Evolutionary conservation across 202 grass and related monocot species (phyloP).

Genomic region (Setaria viridis): DNA sequence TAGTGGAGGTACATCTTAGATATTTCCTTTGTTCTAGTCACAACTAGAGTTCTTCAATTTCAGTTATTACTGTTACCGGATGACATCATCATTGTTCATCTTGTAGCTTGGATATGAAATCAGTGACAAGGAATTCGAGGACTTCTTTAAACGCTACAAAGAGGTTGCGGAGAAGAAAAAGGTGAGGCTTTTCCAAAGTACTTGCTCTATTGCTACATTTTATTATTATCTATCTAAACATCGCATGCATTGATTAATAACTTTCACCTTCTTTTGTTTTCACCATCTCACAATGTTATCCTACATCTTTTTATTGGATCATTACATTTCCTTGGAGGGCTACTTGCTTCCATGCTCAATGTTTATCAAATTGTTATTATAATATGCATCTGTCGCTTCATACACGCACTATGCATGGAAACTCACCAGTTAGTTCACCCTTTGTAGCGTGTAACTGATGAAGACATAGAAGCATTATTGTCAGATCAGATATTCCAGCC

Average conservation of each 20-base stretch:
- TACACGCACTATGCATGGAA: conserved; percentile 23
- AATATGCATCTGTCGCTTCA: background rate
- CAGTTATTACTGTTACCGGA: conserved; percentile 9
- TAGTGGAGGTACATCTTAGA: conserved; percentile 70
- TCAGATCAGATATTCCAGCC: conserved; percentile 97
- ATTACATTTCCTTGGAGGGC: background rate
- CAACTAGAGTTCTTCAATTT: background rate
- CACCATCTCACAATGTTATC: background rate
- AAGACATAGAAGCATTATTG: conserved; percentile 90
- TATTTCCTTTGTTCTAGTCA: conserved; percentile 33
- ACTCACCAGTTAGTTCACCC: conserved; percentile 31
- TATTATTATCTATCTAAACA: conserved; percentile 24
- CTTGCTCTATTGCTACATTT: conserved; percentile 14
- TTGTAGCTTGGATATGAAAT: conserved; percentile 93
- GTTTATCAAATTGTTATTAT: background rate
- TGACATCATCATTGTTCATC: conserved; percentile 26
- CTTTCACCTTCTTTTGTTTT: background rate
- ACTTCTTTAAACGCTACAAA: conserved; percentile 98
- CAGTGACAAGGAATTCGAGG: conserved; percentile 85
- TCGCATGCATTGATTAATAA: background rate
- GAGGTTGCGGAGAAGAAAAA: conserved; percentile 99
- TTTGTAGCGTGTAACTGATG: conserved; percentile 84
- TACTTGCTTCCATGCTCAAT: background rate
- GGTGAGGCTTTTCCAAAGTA: conserved; percentile 47
- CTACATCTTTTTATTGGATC: background rate